Evolutionary conservation across 2,329 filamentous ascomycete genomes (phyloP).

Genomic region (Chrysosporium queenslandicum): DNA sequence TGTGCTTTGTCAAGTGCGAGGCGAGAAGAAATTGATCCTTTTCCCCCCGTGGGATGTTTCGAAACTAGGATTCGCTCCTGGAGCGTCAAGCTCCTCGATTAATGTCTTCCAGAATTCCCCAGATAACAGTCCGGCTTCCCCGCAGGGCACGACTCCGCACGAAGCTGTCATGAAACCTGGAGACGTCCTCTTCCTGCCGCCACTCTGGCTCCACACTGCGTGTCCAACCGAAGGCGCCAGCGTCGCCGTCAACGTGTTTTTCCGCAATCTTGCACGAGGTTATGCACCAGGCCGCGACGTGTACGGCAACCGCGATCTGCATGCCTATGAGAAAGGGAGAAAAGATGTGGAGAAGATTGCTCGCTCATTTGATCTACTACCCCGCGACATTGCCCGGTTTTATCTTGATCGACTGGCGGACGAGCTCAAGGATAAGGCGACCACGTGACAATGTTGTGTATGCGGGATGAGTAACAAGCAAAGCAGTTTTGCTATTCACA

Average conservation of each 20-base stretch:
- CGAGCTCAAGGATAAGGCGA: conserved; percentile 45
- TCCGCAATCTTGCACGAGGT: conserved; percentile 56
- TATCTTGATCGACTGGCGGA: conserved; percentile 63
- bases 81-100: conserved; percentile 68
- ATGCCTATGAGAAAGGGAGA: conserved; percentile 72
- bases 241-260: conserved; percentile 84
- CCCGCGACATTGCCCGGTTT: conserved; percentile 58
- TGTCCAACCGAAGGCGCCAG: conserved; percentile 41
- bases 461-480: background rate
- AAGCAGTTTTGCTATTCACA: background rate
- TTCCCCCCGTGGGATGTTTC: conserved; percentile 69
- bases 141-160: conserved; percentile 55
- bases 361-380: conserved; percentile 42
- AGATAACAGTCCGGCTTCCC: conserved; percentile 39
- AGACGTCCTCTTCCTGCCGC: conserved; percentile 70
- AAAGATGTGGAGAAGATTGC: conserved; percentile 59
- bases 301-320: conserved; percentile 78
- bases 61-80: conserved; percentile 59
- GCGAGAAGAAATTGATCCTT: conserved; percentile 62
- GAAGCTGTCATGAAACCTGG: conserved; percentile 58
- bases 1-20: conserved; percentile 67
- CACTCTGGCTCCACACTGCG: conserved; percentile 72
- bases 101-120: conserved; percentile 52
- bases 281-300: conserved; percentile 71
- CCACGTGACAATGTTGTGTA: conserved; percentile 7